Percentiles rank a stretch among this genome's conserved stretches.
These are phyloP conservation scores for Phytopythium aichiense DNA, from an alignment of 352 stramenopile genomes.

Conservation along the genomic window DNA sequence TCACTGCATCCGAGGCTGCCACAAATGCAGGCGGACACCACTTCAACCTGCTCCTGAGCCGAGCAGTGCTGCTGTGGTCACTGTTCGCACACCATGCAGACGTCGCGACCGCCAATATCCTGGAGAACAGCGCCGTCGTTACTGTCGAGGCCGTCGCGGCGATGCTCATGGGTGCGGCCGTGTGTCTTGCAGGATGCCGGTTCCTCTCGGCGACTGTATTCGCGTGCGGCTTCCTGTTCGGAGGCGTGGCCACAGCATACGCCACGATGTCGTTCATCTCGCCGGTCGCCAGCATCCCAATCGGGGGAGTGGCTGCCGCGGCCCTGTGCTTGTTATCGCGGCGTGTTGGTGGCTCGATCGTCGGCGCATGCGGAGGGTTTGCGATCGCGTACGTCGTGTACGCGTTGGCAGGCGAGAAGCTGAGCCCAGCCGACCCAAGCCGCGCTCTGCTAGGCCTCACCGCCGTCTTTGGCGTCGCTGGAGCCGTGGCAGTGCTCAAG, in stretches of 20 bases:
- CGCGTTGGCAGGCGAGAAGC: not conserved
- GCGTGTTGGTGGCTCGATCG: not conserved
- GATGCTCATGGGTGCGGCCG: slow-evolving; percentile 26
- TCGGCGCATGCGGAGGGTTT: not conserved
- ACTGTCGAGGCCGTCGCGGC: slow-evolving; percentile 26
- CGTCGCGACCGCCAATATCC: not conserved
- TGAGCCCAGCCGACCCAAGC: not conserved
- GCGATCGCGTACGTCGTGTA: not conserved
- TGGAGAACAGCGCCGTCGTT: slow-evolving; percentile 9
- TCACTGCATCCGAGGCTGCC: too few relatives aligned
- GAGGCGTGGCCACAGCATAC: not conserved
- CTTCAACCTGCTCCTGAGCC: not conserved
- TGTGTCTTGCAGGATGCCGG: slow-evolving; percentile 12
- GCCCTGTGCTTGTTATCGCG: not conserved
- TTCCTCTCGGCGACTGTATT: not conserved
- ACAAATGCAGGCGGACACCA: not conserved
- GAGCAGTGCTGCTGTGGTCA: not conserved
- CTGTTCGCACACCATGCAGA: not conserved
- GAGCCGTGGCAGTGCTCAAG: not conserved
- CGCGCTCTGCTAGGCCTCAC: not conserved
- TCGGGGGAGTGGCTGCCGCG: not conserved
- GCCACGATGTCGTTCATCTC: not conserved
- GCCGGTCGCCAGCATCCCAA: not conserved
- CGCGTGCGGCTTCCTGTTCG: not conserved
- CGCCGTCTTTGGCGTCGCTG: not conserved